A percentile compares a stretch with the other conserved stretches of the same genome.
phyloP scores from a whole-genome alignment of 2,329 filamentous ascomycete genomes.

The Trichoderma semiorbis region DNA sequence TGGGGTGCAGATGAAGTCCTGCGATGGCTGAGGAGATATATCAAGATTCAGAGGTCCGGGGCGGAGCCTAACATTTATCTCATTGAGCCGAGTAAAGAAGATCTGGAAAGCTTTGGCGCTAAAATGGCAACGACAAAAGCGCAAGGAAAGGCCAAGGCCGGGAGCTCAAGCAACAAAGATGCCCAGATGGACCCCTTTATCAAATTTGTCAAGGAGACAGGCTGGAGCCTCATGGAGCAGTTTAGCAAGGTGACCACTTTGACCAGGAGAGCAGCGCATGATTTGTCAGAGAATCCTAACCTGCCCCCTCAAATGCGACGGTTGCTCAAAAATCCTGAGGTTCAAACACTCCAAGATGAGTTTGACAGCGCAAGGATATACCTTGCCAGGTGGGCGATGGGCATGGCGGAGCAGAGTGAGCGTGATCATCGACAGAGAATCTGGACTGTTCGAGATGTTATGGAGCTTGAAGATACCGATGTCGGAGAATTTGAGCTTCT shows the following conservation, averaged over 20 bases:
- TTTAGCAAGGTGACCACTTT: slow-evolving; percentile 97
- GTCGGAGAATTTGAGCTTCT: slow-evolving; percentile 95
- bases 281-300: slow-evolving; percentile 86
- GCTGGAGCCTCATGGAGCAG: slow-evolving; percentile 95
- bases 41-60: slow-evolving; percentile 75
- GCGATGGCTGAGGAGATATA: slow-evolving; percentile 82
- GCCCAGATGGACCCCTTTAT: slow-evolving; percentile 87
- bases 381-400: slow-evolving; percentile 96
- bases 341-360: slow-evolving; percentile 92
- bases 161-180: slow-evolving; percentile 48
- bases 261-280: slow-evolving; percentile 84
- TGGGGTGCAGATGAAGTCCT: slow-evolving; percentile 97
- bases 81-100: slow-evolving; percentile 81
- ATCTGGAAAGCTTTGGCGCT: slow-evolving; percentile 74
- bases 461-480: slow-evolving; percentile 91
- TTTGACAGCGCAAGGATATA: slow-evolving; percentile 96
- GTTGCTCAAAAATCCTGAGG: slow-evolving; percentile 84
- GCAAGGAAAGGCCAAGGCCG: slow-evolving; percentile 28
- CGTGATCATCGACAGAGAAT: slow-evolving; percentile 79
- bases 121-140: slow-evolving; percentile 43
- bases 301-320: slow-evolving; percentile 83
- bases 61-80: slow-evolving; percentile 90
- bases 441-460: slow-evolving; percentile 88
- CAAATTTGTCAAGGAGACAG: slow-evolving; percentile 89
- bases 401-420: slow-evolving; percentile 95